Base-by-base conservation (phyloP, 2,329 filamentous ascomycete genomes). In the Fusarium brevicatenulatum region DNA sequence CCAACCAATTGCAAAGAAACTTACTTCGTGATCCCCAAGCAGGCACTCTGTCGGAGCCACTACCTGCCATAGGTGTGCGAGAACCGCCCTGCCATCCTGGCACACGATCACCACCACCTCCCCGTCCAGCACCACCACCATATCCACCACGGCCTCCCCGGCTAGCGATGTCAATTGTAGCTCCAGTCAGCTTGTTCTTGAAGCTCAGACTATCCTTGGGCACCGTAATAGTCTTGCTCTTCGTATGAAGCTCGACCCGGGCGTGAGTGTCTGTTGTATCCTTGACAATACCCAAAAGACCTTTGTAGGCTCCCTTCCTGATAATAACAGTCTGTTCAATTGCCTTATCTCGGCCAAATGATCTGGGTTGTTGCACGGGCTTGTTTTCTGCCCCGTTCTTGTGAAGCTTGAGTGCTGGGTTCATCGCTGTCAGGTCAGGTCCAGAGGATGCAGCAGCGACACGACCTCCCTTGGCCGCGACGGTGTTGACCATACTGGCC, bases 321-420 rank as follows among this genome's bases (percentile, higher is more conserved):
- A 98, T 93, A 57, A 92, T 94, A 49, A 98, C 95, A 1, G 95
- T 98, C 84, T 97, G 95, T 47, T 95, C 95, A 71, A 98, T 91
- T 34, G 96, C 87, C 62, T 91, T 90, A 81, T 99, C 96, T 43
- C 95, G 90, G 28, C 92, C 91, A 77, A 94, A 94, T 58, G 91
- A 89, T 80, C 92, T 92, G 44, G 93, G 93, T 49, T 95, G 95
- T 19, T 91, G 88, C 15, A 77, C 67, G 2, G 80, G 75, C 82
- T 83, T 87, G 57, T 85, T 86, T 65, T 86, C 86, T 53, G 83
- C 85, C 5, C 82, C 88, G 43, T 87, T 87, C 61, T 88, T 87
- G 76, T 93, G 91, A 44, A 91, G 88, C 84, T 93, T 93, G 74
- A 97, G 83, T 1, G 95, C 95, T 40, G 96, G 95, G 79, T 98